Conservation (phyloP, 139 green algal species). For the Chlorella sp. region DNA sequence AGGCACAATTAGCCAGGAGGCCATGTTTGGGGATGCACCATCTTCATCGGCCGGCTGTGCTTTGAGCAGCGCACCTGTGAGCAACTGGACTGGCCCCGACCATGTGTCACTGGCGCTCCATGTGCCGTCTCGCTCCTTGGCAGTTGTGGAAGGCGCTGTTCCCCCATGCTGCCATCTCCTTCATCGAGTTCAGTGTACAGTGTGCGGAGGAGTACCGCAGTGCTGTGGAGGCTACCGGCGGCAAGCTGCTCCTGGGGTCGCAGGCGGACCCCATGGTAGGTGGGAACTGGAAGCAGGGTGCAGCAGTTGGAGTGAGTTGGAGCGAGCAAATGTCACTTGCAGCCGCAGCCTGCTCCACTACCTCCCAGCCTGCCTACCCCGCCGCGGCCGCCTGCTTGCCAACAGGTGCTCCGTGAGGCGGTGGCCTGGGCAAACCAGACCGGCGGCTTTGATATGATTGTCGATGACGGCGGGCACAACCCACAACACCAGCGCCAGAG, state of each 20-base stretch:
- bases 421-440: too few relatives aligned
- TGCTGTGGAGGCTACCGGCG: neutral
- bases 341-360: too few relatives aligned
- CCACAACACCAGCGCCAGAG: neutral
- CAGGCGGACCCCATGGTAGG: neutral
- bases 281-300: too few relatives aligned
- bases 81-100: neutral
- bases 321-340: too few relatives aligned
- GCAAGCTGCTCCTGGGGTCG: neutral
- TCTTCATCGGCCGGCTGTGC: neutral
- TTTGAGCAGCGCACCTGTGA: neutral
- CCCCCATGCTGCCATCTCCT: neutral
- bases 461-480: conserved; percentile 1
- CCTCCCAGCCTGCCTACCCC: too few relatives aligned
- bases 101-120: neutral
- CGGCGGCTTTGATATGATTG: neutral
- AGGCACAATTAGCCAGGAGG: neutral
- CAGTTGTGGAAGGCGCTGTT: neutral
- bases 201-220: neutral
- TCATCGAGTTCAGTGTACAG: neutral
- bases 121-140: neutral
- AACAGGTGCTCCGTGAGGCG: too few relatives aligned
- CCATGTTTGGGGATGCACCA: neutral
- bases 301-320: too few relatives aligned
- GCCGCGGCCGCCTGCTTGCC: too few relatives aligned